phyloP scores from a whole-genome alignment of 2,329 filamentous ascomycete genomes.

The Fusarium palustre region DNA sequence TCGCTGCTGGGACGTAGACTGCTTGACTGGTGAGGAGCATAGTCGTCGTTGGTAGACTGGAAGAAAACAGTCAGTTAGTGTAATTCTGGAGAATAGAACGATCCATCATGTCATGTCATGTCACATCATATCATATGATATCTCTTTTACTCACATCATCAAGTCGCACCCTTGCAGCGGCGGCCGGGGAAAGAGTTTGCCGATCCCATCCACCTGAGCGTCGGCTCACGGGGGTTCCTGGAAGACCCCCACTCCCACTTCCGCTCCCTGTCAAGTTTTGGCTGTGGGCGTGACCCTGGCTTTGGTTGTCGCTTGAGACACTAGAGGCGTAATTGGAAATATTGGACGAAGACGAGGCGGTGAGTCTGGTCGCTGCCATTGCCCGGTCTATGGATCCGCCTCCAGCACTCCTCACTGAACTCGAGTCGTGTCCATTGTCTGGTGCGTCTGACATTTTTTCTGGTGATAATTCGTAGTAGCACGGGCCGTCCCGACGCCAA shows the following conservation, averaged over 20 bases:
- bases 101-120: not conserved
- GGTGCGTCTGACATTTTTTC: constrained; percentile 2
- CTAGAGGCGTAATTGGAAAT: constrained; percentile 13
- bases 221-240: constrained; percentile 39
- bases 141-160: constrained; percentile 27
- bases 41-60: constrained; percentile 12
- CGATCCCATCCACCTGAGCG: constrained; percentile 43
- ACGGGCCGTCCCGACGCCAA: constrained; percentile 7
- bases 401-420: not conserved
- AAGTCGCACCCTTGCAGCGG: constrained; percentile 26
- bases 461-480: not conserved
- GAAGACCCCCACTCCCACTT: constrained; percentile 30
- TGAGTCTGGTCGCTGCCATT: not conserved
- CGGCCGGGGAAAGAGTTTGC: constrained; percentile 41
- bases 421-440: constrained; percentile 1
- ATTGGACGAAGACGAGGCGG: constrained; percentile 3
- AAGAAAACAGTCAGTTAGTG: not conserved
- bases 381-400: not conserved
- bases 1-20: constrained; percentile 12
- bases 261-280: not conserved
- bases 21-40: constrained; percentile 17
- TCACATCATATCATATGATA: not conserved
- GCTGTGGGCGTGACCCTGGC: not conserved
- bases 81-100: not conserved
- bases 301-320: constrained; percentile 2